Evolutionary conservation across 441 rosid species (phyloP), one percentile per base, ranked within the genome.

Genomic region (Raphanus hybrid): DNA sequence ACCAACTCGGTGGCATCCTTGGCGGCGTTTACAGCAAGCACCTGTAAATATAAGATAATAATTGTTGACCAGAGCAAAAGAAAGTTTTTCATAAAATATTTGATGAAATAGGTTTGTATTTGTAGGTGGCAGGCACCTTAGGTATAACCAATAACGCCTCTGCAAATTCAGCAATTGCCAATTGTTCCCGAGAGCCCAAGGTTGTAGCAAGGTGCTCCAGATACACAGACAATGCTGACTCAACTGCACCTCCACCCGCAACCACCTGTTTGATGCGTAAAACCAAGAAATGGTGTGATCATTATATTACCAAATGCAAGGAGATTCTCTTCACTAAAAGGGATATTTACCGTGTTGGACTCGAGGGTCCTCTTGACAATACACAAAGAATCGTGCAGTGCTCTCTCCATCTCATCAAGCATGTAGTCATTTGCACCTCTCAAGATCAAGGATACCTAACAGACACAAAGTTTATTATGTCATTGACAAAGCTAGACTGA

Each of bases 341-440:
- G 61, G 59, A 78, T 74, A 58, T 3, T 81, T 88, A 96, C 98
- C 89, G 82, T 87, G 75, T 89, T 90, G 59, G 98, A 96, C 75
- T 96, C 97, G 41, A 96, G 98, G 67, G 98, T 96, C 87, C 98
- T 88, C 90, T 96, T 92, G 64, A 96, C 99, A 81, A 90, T 89
- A 69, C 84, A 90, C 57, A 94, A 75, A 73, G 98, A 91, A 73
- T 96, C 98, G 68, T 92, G 97, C 61, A 96, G 88, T 57, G 98
- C 92, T 84, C 98, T 92, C 80, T 94, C 99, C 98, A 96, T 94
- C 87, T 96, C 98, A 67, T 96, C 99, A 72, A 94, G 97, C 98
- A 96, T 96, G 83, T 86, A 94, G 82, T 92, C 98, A 79, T 96
- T 96, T 64, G 98, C 99, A 67, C 98, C 98, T 86, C 98, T 88